Evolutionary conservation across 805 yeast species (phyloP).

Genomic region (Candida patagonica): DNA sequence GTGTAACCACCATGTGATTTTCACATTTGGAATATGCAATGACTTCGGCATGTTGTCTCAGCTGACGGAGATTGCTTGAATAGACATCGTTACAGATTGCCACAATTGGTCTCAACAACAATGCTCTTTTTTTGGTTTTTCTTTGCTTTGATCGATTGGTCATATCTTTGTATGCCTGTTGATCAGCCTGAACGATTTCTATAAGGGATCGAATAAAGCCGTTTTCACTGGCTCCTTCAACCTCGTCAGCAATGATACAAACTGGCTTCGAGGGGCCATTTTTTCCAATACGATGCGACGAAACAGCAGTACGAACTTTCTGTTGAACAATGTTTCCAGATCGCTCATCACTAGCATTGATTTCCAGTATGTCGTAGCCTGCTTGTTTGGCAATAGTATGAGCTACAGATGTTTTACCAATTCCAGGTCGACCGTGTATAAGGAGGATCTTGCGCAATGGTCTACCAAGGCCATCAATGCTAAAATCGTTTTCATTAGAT

Average conservation of each 20-base stretch:
- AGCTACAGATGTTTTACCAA: conserved; percentile 85
- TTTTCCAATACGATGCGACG: conserved; percentile 44
- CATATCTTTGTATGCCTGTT: conserved; percentile 35
- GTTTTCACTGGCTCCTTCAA: conserved; percentile 68
- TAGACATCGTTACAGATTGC: conserved; percentile 88
- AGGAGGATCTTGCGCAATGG: conserved; percentile 58
- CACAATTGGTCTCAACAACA: conserved; percentile 74
- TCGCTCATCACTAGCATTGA: conserved; percentile 79
- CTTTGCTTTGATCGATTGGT: conserved; percentile 23
- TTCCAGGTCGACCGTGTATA: conserved; percentile 88
- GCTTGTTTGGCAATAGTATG: conserved; percentile 76
- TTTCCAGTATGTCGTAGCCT: conserved; percentile 72
- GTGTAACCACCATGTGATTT: conserved; percentile 36
- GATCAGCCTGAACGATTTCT: conserved; percentile 55
- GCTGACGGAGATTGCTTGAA: conserved; percentile 60
- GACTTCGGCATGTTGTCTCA: conserved; percentile 67
- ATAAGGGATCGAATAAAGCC: conserved; percentile 44
- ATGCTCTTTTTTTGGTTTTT: conserved; percentile 28
- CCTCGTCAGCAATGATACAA: conserved; percentile 80
- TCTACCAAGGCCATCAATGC: conserved; percentile 43
- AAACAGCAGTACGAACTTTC: conserved; percentile 52
- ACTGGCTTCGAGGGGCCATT: conserved; percentile 47
- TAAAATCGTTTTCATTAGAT: conserved; percentile 1
- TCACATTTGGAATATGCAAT: conserved; percentile 56
- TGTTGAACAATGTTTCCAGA: conserved; percentile 48